These are phyloP conservation scores for Diospyros lotus DNA, from an alignment of 148 eudicot species.

Conservation along the genomic window DNA sequence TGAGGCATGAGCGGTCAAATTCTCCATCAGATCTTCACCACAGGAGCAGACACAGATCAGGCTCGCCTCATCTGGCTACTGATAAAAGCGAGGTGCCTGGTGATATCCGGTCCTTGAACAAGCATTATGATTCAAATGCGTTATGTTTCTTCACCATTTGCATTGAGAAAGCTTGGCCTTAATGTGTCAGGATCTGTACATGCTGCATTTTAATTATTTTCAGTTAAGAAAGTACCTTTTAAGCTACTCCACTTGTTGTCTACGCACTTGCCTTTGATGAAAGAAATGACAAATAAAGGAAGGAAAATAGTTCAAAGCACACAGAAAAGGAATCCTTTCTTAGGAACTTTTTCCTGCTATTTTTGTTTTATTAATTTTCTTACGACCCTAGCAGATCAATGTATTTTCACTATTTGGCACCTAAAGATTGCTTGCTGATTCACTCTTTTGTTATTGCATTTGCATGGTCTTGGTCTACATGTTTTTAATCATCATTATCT, in stretches of 20 bases:
- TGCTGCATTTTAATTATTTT: slow-evolving; percentile 12
- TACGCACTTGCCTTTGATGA: neutral
- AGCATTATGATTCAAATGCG: neutral
- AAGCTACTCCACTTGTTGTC: neutral
- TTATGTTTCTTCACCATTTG: neutral
- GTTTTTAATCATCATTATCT: neutral
- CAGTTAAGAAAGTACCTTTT: neutral
- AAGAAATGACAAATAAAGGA: neutral
- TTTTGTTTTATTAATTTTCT: neutral
- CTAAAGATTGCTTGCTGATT: too few relatives aligned
- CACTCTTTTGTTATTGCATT: too few relatives aligned
- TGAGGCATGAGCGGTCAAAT: slow-evolving; percentile 48
- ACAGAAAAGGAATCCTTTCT: neutral
- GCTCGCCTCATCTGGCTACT: slow-evolving; percentile 53
- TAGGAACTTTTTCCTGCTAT: neutral
- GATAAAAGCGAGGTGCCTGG: slow-evolving; percentile 88
- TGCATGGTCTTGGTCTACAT: neutral
- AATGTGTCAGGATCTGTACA: too few relatives aligned
- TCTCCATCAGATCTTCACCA: slow-evolving; percentile 67
- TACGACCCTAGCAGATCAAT: too few relatives aligned
- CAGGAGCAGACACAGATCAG: slow-evolving; percentile 57
- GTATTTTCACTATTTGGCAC: too few relatives aligned
- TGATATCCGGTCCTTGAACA: slow-evolving; percentile 60
- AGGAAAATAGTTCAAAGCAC: neutral
- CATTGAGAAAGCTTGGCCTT: neutral